These are phyloP conservation scores for Salvia sclarea DNA, from an alignment of 305 asterid species.

Conservation along the genomic window DNA sequence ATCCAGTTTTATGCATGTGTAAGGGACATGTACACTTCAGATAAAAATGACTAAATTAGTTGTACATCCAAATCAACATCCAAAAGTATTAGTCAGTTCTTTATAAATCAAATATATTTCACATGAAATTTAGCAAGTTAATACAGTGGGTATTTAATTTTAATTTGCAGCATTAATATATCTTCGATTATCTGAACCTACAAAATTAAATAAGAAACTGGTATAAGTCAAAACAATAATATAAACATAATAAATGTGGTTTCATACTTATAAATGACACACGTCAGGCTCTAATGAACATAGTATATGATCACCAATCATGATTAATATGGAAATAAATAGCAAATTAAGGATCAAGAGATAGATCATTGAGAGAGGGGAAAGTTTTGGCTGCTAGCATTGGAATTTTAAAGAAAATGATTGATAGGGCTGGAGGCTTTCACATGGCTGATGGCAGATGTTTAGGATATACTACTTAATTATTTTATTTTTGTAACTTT, in stretches of 20 bases:
- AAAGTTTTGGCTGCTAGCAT: constrained; percentile 42
- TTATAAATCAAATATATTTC: too few relatives aligned
- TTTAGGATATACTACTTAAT: constrained; percentile 36
- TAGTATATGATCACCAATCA: constrained; percentile 24
- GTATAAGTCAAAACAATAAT: too few relatives aligned
- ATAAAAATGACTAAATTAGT: too few relatives aligned
- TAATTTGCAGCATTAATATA: too few relatives aligned
- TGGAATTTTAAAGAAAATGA: constrained; percentile 35
- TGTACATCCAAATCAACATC: too few relatives aligned
- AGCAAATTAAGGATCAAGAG: constrained; percentile 22
- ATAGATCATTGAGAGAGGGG: constrained; percentile 31
- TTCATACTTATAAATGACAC: constrained; percentile 24
- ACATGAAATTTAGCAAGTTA: too few relatives aligned
- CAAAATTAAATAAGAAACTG: neutral
- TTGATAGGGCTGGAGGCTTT: constrained; percentile 54
- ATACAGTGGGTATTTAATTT: too few relatives aligned
- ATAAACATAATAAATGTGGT: neutral
- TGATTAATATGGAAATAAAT: neutral
- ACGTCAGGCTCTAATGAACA: constrained; percentile 26
- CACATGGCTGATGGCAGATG: constrained; percentile 70
- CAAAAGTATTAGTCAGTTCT: too few relatives aligned
- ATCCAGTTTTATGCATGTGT: too few relatives aligned
- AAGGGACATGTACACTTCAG: too few relatives aligned
- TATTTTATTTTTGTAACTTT: too few relatives aligned
- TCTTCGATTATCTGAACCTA: constrained; percentile 5